These are phyloP conservation scores for Coemansia sp. DNA, from an alignment of 192 early-diverging fungal genomes.

Conservation along the genomic window DNA sequence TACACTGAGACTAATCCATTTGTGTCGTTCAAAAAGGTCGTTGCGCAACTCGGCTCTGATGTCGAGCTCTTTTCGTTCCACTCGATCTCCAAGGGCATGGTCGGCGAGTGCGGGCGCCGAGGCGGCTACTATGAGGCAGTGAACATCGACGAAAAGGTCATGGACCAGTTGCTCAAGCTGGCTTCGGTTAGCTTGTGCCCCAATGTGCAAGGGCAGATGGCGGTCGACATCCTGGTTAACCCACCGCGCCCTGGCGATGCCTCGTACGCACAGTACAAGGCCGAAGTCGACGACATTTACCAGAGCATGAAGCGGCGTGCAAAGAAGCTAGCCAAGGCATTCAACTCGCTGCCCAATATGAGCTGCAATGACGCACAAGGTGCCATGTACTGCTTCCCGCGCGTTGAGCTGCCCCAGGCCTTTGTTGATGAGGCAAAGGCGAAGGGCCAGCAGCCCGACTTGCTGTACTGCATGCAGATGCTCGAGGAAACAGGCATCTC, in stretches of 20 bases:
- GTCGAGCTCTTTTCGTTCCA: conserved; percentile 97
- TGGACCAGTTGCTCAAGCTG: conserved; percentile 92
- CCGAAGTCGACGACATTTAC: conserved; percentile 76
- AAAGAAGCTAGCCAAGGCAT: conserved; percentile 69
- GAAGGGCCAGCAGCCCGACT: conserved; percentile 80
- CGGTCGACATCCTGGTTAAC: conserved; percentile 92
- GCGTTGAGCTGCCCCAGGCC: conserved; percentile 70
- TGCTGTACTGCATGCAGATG: conserved; percentile 89
- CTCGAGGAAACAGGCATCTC: conserved; percentile 95
- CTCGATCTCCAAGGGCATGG: conserved; percentile 96
- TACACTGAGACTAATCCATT: conserved; percentile 84
- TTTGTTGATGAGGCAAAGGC: conserved; percentile 77
- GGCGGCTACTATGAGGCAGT: conserved; percentile 98
- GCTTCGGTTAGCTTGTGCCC: conserved; percentile 92
- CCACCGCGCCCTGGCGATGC: conserved; percentile 83
- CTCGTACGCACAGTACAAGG: conserved; percentile 73
- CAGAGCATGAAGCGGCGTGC: conserved; percentile 81
- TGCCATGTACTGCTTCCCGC: conserved; percentile 97
- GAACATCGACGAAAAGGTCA: conserved; percentile 71
- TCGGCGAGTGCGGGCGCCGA: conserved; percentile 97
- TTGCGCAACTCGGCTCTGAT: conserved; percentile 71
- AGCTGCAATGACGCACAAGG: conserved; percentile 88
- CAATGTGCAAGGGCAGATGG: conserved; percentile 92
- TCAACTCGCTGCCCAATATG: conserved; percentile 83
- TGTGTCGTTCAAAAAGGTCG: conserved; percentile 95